A percentile compares a stretch with the other conserved stretches of the same genome.
Conservation (phyloP, 108 stramenopile genomes). For the Skeletonema tropicum region DNA sequence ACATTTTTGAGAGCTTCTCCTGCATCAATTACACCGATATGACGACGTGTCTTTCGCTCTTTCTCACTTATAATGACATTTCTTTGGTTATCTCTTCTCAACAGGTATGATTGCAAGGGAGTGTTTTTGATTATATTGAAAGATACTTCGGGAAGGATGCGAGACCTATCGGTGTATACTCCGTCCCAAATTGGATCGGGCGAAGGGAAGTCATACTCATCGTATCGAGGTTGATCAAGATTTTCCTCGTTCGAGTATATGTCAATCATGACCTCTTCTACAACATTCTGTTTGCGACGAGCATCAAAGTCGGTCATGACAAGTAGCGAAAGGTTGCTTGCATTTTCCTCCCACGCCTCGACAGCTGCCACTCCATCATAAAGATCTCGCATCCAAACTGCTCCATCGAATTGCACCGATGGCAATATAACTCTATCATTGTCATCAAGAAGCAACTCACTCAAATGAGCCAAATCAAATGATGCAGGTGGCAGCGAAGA, state of each 20-base stretch:
- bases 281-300: conserved; percentile 17
- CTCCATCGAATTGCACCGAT: conserved; percentile 3
- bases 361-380: conserved; percentile 20
- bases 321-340: conserved; percentile 34
- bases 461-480: not conserved
- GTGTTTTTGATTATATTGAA: conserved; percentile 26
- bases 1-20: not conserved
- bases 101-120: conserved; percentile 27
- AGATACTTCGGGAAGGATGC: conserved; percentile 14
- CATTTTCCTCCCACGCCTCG: conserved; percentile 42
- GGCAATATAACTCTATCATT: not conserved
- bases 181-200: conserved; percentile 22
- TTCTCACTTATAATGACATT: conserved; percentile 26
- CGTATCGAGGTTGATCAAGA: not conserved
- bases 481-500: not conserved
- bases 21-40: conserved; percentile 28
- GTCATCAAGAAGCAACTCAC: not conserved
- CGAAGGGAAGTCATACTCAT: conserved; percentile 3
- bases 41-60: conserved; percentile 35
- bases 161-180: not conserved
- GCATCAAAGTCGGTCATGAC: conserved; percentile 29
- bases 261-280: conserved; percentile 13
- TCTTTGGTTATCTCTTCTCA: conserved; percentile 31
- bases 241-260: not conserved
- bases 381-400: conserved; percentile 29